These are phyloP conservation scores for Triangularia setosa DNA, from an alignment of 2,329 filamentous ascomycete genomes.

Conservation along the genomic window DNA sequence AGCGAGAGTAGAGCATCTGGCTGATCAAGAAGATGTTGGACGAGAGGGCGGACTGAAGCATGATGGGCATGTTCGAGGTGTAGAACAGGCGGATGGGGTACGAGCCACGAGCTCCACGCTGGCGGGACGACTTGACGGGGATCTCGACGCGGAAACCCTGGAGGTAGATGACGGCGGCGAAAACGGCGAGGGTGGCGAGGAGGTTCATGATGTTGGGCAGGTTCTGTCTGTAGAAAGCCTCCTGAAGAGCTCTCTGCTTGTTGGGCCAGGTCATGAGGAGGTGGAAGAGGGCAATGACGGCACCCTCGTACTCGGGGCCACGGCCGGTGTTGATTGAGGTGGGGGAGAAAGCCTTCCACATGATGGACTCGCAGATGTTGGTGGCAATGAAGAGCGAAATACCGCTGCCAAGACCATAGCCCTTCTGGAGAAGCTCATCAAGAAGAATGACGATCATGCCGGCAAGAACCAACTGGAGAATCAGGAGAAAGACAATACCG, in stretches of 20 bases:
- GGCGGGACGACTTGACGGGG: conserved; percentile 97
- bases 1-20: conserved; percentile 98
- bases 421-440: conserved; percentile 98
- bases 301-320: conserved; percentile 98
- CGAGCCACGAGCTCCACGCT: conserved; percentile 96
- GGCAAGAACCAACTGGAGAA: conserved; percentile 95
- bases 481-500: conserved; percentile 95
- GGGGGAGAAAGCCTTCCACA: conserved; percentile 99
- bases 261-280: conserved; percentile 97
- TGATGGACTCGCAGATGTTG: conserved; percentile 99
- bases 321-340: conserved; percentile 99
- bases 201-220: conserved; percentile 99
- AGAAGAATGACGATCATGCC: conserved; percentile 98
- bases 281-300: conserved; percentile 96
- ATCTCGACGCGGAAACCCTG: conserved; percentile 99
- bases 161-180: conserved; percentile 97
- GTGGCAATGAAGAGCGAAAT: conserved; percentile 99
- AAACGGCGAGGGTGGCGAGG: conserved; percentile 85
- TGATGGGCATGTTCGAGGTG: conserved; percentile 99
- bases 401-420: conserved; percentile 95
- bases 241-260: conserved; percentile 97
- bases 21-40: conserved; percentile 99
- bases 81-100: conserved; percentile 99
- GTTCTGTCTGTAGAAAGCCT: conserved; percentile 99
- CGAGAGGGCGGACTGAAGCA: conserved; percentile 97